phyloP scores from a whole-genome alignment of 495 filamentous ascomycete genomes.

The Letharia columbiana region DNA sequence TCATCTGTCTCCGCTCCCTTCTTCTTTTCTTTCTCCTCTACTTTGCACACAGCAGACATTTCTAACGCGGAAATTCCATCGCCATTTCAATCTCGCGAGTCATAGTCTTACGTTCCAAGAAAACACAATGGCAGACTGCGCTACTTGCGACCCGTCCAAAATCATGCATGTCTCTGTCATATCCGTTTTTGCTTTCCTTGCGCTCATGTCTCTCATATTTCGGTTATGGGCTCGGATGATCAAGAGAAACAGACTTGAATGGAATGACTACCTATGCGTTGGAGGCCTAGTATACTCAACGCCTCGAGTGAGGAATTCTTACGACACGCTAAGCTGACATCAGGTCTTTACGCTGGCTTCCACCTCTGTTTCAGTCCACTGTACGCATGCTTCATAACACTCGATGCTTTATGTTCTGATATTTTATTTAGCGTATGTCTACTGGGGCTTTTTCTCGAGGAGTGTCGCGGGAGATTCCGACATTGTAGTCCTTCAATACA shows the following conservation, averaged over 20 bases:
- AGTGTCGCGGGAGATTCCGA: neutral
- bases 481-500: neutral
- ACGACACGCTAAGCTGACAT: neutral
- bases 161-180: constrained; percentile 16
- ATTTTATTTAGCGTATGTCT: neutral
- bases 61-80: neutral
- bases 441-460: neutral
- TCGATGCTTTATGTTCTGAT: neutral
- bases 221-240: constrained; percentile 20
- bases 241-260: constrained; percentile 3
- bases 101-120: neutral
- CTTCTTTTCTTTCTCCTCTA: neutral
- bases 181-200: constrained; percentile 16
- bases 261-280: constrained; percentile 18
- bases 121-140: neutral
- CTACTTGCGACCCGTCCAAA: constrained; percentile 6
- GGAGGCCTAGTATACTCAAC: constrained; percentile 7
- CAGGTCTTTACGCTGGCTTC: constrained; percentile 13
- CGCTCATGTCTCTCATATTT: constrained; percentile 11
- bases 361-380: neutral
- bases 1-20: neutral
- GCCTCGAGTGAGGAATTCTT: neutral
- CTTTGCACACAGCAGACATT: neutral
- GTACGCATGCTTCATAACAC: neutral
- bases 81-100: neutral